Evolutionary conservation across 2,329 filamentous ascomycete genomes (phyloP).

Genomic region (Venturia nashicola): DNA sequence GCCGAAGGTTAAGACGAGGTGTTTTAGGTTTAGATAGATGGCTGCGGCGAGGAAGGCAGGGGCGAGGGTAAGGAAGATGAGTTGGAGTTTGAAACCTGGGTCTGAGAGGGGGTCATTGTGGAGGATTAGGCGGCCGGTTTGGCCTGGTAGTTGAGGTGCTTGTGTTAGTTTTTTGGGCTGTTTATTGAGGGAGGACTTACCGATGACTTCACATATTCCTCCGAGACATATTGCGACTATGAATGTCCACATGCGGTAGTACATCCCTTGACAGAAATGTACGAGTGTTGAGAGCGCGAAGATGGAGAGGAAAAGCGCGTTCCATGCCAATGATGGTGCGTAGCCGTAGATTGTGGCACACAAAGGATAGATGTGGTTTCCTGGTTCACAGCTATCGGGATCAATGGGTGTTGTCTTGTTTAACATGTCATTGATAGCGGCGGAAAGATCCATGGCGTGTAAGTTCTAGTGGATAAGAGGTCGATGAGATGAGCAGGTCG

Average conservation of each 20-base stretch:
- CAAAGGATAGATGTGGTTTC: conserved; percentile 36
- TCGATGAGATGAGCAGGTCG: neutral
- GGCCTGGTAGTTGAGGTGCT: conserved; percentile 2
- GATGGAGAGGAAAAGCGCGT: conserved; percentile 26
- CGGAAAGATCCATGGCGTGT: neutral
- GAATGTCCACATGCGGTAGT: conserved; percentile 27
- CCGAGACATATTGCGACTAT: conserved; percentile 27
- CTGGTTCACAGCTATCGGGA: neutral
- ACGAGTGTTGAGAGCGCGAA: conserved; percentile 24
- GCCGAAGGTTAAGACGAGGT: conserved; percentile 39
- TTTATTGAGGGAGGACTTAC: neutral
- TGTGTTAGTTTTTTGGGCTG: neutral
- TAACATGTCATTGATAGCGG: neutral
- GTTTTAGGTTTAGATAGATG: conserved; percentile 53
- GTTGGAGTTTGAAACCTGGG: conserved; percentile 45
- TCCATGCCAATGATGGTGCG: conserved; percentile 24
- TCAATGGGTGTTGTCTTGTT: neutral
- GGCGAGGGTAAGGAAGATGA: conserved; percentile 47
- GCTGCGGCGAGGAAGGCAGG: conserved; percentile 47
- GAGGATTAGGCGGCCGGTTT: conserved; percentile 37
- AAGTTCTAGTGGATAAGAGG: neutral
- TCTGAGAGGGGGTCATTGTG: conserved; percentile 42
- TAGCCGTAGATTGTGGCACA: conserved; percentile 28
- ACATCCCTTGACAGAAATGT: conserved; percentile 22
- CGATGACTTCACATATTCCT: conserved; percentile 29